Evolutionary conservation across 2,329 filamentous ascomycete genomes (phyloP).

Genomic region (Aspergillus fischeri): DNA sequence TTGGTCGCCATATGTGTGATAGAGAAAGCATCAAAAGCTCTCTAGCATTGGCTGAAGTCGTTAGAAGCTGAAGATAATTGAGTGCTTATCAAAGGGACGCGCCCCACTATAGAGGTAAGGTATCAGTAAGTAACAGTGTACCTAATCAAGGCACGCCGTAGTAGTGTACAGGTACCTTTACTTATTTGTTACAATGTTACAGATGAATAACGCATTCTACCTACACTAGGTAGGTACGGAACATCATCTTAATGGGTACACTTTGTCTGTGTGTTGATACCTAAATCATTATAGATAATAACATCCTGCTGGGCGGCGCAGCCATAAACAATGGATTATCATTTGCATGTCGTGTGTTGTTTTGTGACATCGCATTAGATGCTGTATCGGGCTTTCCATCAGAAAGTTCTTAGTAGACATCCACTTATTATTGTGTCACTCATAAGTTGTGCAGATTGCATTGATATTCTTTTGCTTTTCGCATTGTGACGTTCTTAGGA

Average conservation of each 20-base stretch:
- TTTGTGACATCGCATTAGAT: not conserved
- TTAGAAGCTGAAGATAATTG: not conserved
- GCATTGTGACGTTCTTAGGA: not conserved
- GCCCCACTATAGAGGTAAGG: no score
- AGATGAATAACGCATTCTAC: not conserved
- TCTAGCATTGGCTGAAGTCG: not conserved
- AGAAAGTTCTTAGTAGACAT: not conserved
- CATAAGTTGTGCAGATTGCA: not conserved
- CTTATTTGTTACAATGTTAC: not conserved
- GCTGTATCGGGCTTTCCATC: not conserved
- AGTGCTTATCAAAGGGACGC: not conserved
- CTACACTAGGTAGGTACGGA: no score
- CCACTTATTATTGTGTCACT: not conserved
- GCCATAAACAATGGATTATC: not conserved
- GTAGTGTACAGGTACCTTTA: not conserved
- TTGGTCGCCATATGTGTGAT: conserved; percentile 23
- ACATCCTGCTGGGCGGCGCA: not conserved
- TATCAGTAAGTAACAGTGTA: no score
- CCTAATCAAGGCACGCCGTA: no score
- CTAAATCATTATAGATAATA: no score
- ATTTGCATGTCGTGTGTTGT: not conserved
- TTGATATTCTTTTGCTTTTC: not conserved
- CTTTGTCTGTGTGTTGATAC: no score
- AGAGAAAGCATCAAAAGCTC: conserved; percentile 7
- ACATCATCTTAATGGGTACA: no score